Evolutionary conservation across 2,329 filamentous ascomycete species (phyloP), one percentile per base, ranked within the genome.

Genomic region (Pseudogymnoascus sp.): DNA sequence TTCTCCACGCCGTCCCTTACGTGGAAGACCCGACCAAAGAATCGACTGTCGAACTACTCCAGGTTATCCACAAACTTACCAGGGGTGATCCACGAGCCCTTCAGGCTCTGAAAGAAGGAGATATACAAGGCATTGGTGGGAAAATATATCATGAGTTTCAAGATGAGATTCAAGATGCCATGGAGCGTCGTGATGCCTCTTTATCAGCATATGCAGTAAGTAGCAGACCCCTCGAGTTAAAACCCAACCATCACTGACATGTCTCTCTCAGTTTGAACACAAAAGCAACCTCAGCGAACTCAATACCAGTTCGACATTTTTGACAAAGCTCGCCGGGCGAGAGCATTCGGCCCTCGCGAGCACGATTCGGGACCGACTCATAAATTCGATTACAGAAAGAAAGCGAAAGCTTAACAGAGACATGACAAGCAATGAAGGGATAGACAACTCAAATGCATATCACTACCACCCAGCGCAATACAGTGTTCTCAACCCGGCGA

Each of bases 141-240:
- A 90, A 87, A 69, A 85, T 88, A 71, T 97, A 96, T 73, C 82
- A 87, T 63, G 86, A 90, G 67, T 97, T 95, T 77, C 85, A 94
- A 17, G 84, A 90, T 67, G 86, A 93, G 64, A 84, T 97, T 60
- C 95, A 97, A 71, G 88, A 95, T 73, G 83, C 91, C 6, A 86
- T 96, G 66, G 92, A 97, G 74, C 84, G 90, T 70, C 84, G 90
- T 68, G 94, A 99, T 77, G 86, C 89, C 65, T 86, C 92, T 68
- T 77, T 97, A 71, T 87, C 89, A 5, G 84, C 87, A 70, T 83
- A 96, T 66, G 88, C 89, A 81, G 94, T 96, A 79, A 71, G 84
- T 74, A 63, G 31, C 17, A 44, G 39, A 63, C 61, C 61, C 24
- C 41, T 40, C 13, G 15, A 63, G 36, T 58, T 41, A 58, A 59